These are phyloP conservation scores for Scutellaria barbata DNA, from an alignment of 257 asterid genomes.

Conservation along the genomic window DNA sequence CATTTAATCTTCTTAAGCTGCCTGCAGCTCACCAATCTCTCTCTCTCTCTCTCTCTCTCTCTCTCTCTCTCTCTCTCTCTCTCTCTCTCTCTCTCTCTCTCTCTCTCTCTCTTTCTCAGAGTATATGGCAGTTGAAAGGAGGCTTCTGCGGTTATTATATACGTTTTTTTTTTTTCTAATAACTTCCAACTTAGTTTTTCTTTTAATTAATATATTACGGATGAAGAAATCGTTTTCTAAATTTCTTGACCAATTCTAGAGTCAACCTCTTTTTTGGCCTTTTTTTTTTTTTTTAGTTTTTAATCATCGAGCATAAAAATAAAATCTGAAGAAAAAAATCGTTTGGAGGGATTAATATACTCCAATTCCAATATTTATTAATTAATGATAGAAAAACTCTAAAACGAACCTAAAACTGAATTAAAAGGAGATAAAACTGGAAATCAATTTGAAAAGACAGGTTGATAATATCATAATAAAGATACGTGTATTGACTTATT, in stretches of 20 bases:
- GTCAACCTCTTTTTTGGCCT: neutral
- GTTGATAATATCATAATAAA: neutral
- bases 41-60: neutral
- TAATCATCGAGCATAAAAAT: too few relatives aligned
- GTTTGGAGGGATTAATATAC: too few relatives aligned
- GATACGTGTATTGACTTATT: conserved; percentile 22
- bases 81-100: too few relatives aligned
- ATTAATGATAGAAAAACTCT: too few relatives aligned
- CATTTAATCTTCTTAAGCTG: neutral
- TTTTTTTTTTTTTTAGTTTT: neutral
- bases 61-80: neutral
- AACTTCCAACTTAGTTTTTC: neutral
- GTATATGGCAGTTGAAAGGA: too few relatives aligned
- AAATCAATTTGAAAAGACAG: neutral
- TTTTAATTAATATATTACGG: neutral
- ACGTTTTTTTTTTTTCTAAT: neutral
- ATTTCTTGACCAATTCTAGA: conserved; percentile 36
- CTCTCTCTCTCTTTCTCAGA: too few relatives aligned
- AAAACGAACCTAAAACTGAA: neutral
- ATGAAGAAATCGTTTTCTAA: conserved; percentile 1
- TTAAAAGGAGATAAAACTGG: neutral
- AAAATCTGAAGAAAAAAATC: too few relatives aligned
- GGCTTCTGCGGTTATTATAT: too few relatives aligned
- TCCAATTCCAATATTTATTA: too few relatives aligned
- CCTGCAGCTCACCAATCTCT: conserved; percentile 4